Percentiles rank a stretch among this genome's conserved stretches.
These are phyloP conservation scores for Arthromyces matolae DNA, from an alignment of 768 basidiomycete genomes.

Conservation along the genomic window DNA sequence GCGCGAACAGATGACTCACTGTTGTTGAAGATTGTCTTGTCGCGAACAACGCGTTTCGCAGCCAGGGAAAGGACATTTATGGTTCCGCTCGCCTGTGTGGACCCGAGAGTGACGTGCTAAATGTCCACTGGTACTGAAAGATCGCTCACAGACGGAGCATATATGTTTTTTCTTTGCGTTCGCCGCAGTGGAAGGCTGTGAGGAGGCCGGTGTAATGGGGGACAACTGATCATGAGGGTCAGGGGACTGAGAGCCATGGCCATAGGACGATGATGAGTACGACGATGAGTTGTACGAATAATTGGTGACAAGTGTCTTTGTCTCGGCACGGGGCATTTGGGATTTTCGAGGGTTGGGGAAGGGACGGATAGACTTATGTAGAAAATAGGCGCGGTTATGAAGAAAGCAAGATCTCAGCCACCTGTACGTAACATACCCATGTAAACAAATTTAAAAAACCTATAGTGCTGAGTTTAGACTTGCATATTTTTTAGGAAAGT, in stretches of 20 bases:
- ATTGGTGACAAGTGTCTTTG: slow-evolving; percentile 21
- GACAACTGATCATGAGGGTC: slow-evolving; percentile 25
- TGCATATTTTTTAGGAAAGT: slow-evolving; percentile 12
- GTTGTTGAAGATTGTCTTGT: slow-evolving; percentile 80
- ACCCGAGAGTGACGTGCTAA: slow-evolving; percentile 84
- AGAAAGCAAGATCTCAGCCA: slow-evolving; percentile 17
- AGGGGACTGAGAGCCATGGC: slow-evolving; percentile 17
- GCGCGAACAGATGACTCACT: slow-evolving; percentile 37
- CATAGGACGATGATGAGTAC: slow-evolving; percentile 21
- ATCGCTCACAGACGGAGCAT: slow-evolving; percentile 69
- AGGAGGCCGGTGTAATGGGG: slow-evolving; percentile 22
- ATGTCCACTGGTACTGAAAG: slow-evolving; percentile 88
- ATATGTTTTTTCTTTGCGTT: slow-evolving; percentile 51
- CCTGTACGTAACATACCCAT: slow-evolving; percentile 31
- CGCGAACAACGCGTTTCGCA: slow-evolving; percentile 89
- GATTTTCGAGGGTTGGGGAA: slow-evolving; percentile 23
- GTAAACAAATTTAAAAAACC: slow-evolving; percentile 18
- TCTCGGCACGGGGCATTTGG: slow-evolving; percentile 38
- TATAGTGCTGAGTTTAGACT: slow-evolving; percentile 25
- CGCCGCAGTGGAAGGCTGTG: slow-evolving; percentile 14
- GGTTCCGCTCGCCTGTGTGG: slow-evolving; percentile 90
- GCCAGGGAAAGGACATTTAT: slow-evolving; percentile 93
- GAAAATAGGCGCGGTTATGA: slow-evolving; percentile 27
- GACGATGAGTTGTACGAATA: slow-evolving; percentile 32
- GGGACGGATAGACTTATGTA: slow-evolving; percentile 14